phyloP scores from a whole-genome alignment of 2,329 filamentous ascomycete genomes.

The Monosporascus sp. region DNA sequence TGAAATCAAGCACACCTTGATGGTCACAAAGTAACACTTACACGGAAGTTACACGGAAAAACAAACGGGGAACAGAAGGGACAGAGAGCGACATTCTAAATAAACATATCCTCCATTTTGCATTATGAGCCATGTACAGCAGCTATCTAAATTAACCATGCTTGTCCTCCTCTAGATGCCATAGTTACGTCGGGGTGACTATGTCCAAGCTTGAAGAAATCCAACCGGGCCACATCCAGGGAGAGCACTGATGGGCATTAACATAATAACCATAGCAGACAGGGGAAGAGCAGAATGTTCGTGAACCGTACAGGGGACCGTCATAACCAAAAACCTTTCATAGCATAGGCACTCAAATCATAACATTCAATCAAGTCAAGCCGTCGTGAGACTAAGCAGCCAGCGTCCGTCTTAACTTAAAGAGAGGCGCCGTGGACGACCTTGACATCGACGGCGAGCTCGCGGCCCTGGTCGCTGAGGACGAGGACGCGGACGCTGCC shows the following conservation, averaged over 20 bases:
- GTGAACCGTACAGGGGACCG: constrained; percentile 6
- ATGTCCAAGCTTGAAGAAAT: not conserved
- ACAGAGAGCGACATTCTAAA: not conserved
- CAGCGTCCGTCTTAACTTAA: constrained; percentile 33
- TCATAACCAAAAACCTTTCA: not conserved
- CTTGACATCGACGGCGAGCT: constrained; percentile 99
- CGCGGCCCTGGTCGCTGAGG: constrained; percentile 85
- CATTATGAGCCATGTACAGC: not conserved
- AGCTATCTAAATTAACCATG: not conserved
- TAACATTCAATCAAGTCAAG: too few relatives aligned
- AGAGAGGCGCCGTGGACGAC: constrained; percentile 77
- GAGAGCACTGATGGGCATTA: not conserved
- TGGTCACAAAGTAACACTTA: not conserved
- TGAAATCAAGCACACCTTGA: not conserved
- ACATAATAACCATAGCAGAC: not conserved
- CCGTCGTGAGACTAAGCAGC: too few relatives aligned
- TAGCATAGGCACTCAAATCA: too few relatives aligned
- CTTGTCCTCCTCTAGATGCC: not conserved
- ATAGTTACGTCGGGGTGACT: not conserved
- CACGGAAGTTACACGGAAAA: not conserved
- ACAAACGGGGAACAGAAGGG: not conserved
- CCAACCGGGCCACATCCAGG: too few relatives aligned
- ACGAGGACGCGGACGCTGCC: constrained; percentile 93
- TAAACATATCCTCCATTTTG: not conserved
- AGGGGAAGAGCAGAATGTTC: not conserved